phyloP scores from a whole-genome alignment of 306 rosid species.

The Pyrus betulifolia region DNA sequence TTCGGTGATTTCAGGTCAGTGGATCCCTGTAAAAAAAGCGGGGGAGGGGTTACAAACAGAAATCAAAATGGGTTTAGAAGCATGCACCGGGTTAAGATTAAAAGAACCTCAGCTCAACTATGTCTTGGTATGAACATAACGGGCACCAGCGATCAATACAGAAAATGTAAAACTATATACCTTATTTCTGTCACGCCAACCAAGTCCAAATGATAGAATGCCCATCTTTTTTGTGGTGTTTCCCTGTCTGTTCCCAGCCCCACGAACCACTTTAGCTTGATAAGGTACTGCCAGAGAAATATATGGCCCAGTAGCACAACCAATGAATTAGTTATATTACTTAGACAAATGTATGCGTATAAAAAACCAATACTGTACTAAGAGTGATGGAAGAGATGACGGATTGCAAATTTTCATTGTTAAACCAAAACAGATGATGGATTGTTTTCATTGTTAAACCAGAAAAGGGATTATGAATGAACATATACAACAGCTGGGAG shows the following conservation, averaged over 20 bases:
- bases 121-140: background rate
- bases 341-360: background rate
- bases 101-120: background rate
- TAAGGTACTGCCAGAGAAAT: slow-evolving; percentile 15
- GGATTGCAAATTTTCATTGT: background rate
- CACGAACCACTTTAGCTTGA: slow-evolving; percentile 24
- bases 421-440: background rate
- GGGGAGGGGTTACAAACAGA: slow-evolving; percentile 11
- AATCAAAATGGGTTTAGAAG: slow-evolving; percentile 16
- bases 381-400: background rate
- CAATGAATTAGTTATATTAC: background rate
- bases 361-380: background rate
- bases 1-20: slow-evolving; percentile 22
- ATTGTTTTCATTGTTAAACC: background rate
- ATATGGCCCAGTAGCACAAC: background rate
- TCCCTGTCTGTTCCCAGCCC: slow-evolving; percentile 39
- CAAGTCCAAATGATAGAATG: slow-evolving; percentile 70
- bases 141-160: background rate
- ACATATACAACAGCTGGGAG: background rate
- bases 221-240: slow-evolving; percentile 44
- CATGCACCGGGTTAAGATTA: background rate
- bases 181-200: slow-evolving; percentile 92
- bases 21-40: slow-evolving; percentile 32
- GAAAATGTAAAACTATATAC: slow-evolving; percentile 27
- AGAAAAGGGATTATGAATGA: background rate